Base-by-base conservation (phyloP, 371 early-diverging fungal genomes). In the Mortierella sp. region DNA sequence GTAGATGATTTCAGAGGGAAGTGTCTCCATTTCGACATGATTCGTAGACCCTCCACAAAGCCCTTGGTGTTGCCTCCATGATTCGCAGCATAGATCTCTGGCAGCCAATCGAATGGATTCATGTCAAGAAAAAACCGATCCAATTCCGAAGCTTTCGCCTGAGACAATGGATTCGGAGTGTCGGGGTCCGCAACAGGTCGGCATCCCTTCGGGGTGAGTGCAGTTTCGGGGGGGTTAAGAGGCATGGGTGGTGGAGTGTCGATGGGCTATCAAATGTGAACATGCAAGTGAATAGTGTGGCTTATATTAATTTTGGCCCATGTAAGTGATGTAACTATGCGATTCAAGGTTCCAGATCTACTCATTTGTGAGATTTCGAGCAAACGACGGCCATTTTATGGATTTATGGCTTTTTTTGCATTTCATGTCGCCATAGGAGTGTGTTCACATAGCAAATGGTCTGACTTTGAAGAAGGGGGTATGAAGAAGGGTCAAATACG, bases 141-240 rank as follows among this genome's bases (percentile, higher is more conserved):
- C 55, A 62, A 58, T 22, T 2, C 22, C 26, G 14, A 70, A 30
- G 64, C 63, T 57, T 70, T 70, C 28, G 63, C 63, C 58, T 45
- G 62, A 63, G 40, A 43, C 64, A 70, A 63, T 63, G 62, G 70
- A 63, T 62, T 63, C 30, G 64, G 57, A 60, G 64, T n/a, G 70
- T 52, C 55, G 18, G 40, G 52, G 16, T 69, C 49, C 1, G 28
- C 20, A 20, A 2, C 10, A 59, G 60, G 68, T 49, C 35, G 68
- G 43, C 16, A n/a, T 30, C 60, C 68, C 45, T 60, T 47, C 49
- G 60, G 60, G 40, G 60, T 67, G 60, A 47, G 54, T 65, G 65
- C 65, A 47, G 47, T 3, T 6, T 18, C 47, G 11, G 47, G 11
- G 1, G 5, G 1, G 6, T 5, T 1, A 1, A 45, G 5, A 45